phyloP scores from a whole-genome alignment of 2,329 filamentous ascomycete species.

The Elsinoe ampelina region DNA sequence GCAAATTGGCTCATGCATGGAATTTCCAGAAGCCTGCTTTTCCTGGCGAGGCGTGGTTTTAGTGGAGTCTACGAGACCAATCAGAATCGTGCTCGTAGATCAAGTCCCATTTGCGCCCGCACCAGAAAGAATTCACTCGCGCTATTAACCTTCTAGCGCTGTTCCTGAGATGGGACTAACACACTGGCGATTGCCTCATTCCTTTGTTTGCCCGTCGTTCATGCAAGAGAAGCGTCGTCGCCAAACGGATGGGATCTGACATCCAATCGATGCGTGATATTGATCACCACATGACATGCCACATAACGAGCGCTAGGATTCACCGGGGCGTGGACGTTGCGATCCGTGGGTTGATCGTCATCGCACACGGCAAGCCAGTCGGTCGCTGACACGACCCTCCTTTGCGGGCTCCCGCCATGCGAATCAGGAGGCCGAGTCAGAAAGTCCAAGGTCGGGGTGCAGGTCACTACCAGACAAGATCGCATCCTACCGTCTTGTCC shows the following conservation, averaged over 20 bases:
- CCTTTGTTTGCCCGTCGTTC: slow-evolving; percentile 4
- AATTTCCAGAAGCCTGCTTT: slow-evolving; percentile 14
- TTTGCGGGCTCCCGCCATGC: not conserved
- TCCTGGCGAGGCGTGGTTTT: slow-evolving; percentile 7
- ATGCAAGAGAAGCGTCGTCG: slow-evolving; percentile 8
- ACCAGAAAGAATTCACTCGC: not conserved
- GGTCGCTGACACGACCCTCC: not conserved
- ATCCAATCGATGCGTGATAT: not conserved
- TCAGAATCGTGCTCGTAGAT: not conserved
- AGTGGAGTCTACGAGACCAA: not conserved
- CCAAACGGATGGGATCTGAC: not conserved
- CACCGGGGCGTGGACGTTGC: no score
- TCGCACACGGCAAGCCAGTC: not conserved
- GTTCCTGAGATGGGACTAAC: slow-evolving; percentile 7
- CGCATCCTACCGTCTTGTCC: slow-evolving; percentile 1
- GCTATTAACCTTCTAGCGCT: not conserved
- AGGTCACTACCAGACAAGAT: slow-evolving; percentile 1
- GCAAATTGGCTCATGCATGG: slow-evolving; percentile 11
- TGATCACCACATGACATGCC: not conserved
- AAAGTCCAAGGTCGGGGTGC: slow-evolving; percentile 6
- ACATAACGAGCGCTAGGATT: not conserved
- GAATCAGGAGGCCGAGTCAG: slow-evolving; percentile 3
- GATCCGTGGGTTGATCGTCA: not conserved
- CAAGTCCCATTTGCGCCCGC: not conserved
- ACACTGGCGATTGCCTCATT: slow-evolving; percentile 1